These are phyloP conservation scores for Torulaspora microellipsoides DNA, from an alignment of 805 yeast genomes.

Conservation along the genomic window DNA sequence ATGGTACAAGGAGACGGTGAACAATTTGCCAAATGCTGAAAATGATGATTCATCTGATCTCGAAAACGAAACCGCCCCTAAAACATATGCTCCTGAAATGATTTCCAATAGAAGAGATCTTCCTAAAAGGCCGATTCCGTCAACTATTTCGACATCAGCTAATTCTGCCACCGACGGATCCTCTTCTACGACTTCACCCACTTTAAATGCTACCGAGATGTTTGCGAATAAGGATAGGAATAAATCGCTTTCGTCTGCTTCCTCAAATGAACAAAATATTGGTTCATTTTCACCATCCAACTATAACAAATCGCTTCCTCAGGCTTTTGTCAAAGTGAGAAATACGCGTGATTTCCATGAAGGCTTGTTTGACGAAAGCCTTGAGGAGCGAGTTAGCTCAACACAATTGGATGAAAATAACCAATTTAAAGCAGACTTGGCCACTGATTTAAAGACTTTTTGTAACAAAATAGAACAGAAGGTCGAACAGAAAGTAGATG, in stretches of 20 bases:
- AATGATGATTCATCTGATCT: constrained; percentile 2
- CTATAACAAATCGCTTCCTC: constrained; percentile 2
- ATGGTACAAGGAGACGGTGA: constrained; percentile 50
- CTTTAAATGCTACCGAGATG: constrained; percentile 26
- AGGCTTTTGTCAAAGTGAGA: constrained; percentile 11
- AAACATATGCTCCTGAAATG: constrained; percentile 23
- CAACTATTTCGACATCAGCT: constrained; percentile 1
- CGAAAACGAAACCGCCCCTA: constrained; percentile 1
- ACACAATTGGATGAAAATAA: neutral
- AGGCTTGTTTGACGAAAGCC: constrained; percentile 5
- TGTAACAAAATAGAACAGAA: no score
- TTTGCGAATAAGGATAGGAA: constrained; percentile 27
- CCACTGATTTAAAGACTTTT: no score
- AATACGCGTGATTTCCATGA: constrained; percentile 7
- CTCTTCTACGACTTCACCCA: constrained; percentile 9
- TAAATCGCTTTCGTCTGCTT: constrained; percentile 16
- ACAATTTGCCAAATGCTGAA: constrained; percentile 4
- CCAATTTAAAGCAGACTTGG: no score
- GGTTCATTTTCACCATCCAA: constrained; percentile 3
- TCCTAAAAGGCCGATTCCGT: constrained; percentile 18
- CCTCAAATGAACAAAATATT: constrained; percentile 10
- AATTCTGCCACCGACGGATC: constrained; percentile 5
- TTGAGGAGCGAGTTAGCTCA: constrained; percentile 3
- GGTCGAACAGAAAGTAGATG: no score
- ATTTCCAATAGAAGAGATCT: constrained; percentile 31